Base-by-base conservation (phyloP, 2,329 filamentous ascomycete species). In the Neofusicoccum sp. region DNA sequence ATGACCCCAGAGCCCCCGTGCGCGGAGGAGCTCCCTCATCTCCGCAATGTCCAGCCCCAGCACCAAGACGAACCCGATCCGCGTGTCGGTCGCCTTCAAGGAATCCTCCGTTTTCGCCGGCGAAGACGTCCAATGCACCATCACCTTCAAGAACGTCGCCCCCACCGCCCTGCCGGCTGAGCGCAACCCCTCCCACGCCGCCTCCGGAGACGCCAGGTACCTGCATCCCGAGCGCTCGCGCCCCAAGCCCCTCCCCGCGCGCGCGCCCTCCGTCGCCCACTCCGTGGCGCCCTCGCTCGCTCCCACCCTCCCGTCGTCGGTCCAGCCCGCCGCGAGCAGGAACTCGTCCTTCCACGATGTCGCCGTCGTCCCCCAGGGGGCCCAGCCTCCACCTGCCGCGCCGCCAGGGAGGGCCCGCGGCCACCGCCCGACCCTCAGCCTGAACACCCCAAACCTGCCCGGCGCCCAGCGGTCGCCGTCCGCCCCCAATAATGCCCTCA, bases 21-120 rank as follows among this genome's bases (percentile, higher is more conserved):
- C 58, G 58, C 58, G 47, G 58, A 58, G 54, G 54, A 61, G 49
- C 59, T 61, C 51, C 49, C 49, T 53, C 49, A 57, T 48, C 49
- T 61, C 59, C 49, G 51, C 49, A 56, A 61, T 61, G 49, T 47
- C 49, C 49, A 47, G 30, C 59, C 30, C 59, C 43, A 56, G 24
- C 49, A 60, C 60, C 53, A 76, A 71, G 69, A 69, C 70, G 63
- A 74, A 71, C 66, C 93, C 96, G 80, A 91, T 99, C 74, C 90
- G 93, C 75, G 93, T 97, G 76, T 96, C 93, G 75, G 91, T 99
- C 75, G 88, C 89, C 79, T 99, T 93, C 90, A 89, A 91, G 75
- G 90, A 96, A 73, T 88, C 93, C 75, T 93, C 90, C 64, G 91
- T 99, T 69, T 99, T 98, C 78, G 91, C 95, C 61, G 95, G 95